A percentile compares a stretch with the other conserved stretches of the same genome.
Conservation (phyloP, 2,329 filamentous ascomycete species). For the Periglandula ipomoeae region DNA sequence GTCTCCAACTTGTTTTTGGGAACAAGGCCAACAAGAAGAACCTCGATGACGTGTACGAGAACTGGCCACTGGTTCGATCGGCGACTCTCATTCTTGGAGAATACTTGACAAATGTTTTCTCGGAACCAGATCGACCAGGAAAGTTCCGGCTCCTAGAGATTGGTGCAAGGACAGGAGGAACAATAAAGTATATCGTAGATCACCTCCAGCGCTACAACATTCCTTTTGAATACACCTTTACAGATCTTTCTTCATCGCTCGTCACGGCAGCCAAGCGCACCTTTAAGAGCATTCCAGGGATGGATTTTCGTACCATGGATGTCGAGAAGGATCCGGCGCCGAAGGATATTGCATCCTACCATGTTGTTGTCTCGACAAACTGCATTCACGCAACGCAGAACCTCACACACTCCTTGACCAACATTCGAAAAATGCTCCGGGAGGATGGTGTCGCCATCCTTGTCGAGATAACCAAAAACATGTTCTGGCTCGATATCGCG, state of each 20-base stretch:
- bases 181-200: constrained; percentile 21
- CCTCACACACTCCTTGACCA: constrained; percentile 7
- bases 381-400: constrained; percentile 25
- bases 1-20: not conserved
- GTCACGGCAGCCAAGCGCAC: constrained; percentile 7
- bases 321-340: constrained; percentile 13
- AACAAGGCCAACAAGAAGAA: not conserved
- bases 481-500: constrained; percentile 21
- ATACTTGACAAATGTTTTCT: not conserved
- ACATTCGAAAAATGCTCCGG: constrained; percentile 13
- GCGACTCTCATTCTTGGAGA: not conserved
- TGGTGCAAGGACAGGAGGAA: constrained; percentile 21
- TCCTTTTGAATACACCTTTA: constrained; percentile 29
- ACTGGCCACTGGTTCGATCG: not conserved
- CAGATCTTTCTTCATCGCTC: constrained; percentile 23
- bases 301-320: constrained; percentile 8
- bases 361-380: constrained; percentile 26
- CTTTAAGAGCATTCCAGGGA: constrained; percentile 7
- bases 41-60: constrained; percentile 1
- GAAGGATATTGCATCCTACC: constrained; percentile 13
- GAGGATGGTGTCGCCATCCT: constrained; percentile 11
- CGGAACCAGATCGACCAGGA: not conserved
- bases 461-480: constrained; percentile 10
- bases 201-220: constrained; percentile 21
- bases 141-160: constrained; percentile 17